These are phyloP conservation scores for Strobilomyces echinocephalus DNA, from an alignment of 768 basidiomycete species.

Conservation along the genomic window DNA sequence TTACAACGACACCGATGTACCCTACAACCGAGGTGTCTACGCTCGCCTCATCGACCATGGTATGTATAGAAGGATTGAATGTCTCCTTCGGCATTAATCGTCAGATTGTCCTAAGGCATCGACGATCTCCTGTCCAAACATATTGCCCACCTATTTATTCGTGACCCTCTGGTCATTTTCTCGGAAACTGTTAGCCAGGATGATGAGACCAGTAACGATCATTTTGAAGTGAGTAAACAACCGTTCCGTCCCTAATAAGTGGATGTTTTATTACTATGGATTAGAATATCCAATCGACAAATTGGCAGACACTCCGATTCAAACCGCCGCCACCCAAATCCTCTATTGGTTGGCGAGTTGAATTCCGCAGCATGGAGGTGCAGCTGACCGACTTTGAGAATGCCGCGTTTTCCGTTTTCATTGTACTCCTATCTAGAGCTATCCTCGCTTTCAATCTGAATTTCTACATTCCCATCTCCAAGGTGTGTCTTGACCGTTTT, in stretches of 20 bases:
- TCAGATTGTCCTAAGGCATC: slow-evolving; percentile 50
- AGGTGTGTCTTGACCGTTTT: slow-evolving; percentile 43
- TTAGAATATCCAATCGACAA: slow-evolving; percentile 97
- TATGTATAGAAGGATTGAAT: slow-evolving; percentile 16
- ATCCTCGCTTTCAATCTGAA: slow-evolving; percentile 90
- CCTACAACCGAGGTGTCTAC: slow-evolving; percentile 72
- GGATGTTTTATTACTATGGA: not conserved
- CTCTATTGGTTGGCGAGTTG: slow-evolving; percentile 94
- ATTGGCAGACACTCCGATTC: slow-evolving; percentile 98
- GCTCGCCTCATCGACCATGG: slow-evolving; percentile 73
- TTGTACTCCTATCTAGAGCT: slow-evolving; percentile 90
- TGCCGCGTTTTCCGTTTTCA: slow-evolving; percentile 92
- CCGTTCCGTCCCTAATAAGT: not conserved
- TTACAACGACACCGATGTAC: slow-evolving; percentile 86
- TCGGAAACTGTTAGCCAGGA: slow-evolving; percentile 92
- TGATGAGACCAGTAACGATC: slow-evolving; percentile 81
- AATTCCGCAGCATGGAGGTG: slow-evolving; percentile 98
- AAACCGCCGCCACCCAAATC: slow-evolving; percentile 96
- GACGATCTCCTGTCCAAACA: slow-evolving; percentile 87
- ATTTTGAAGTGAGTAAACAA: slow-evolving; percentile 86
- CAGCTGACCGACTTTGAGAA: slow-evolving; percentile 99
- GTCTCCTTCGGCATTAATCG: not conserved
- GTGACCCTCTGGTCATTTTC: slow-evolving; percentile 94
- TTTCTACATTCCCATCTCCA: slow-evolving; percentile 95
- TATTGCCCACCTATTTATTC: slow-evolving; percentile 92